Evolutionary conservation across 2,329 filamentous ascomycete genomes (phyloP).

Genomic region (Fusarium veterinarium): DNA sequence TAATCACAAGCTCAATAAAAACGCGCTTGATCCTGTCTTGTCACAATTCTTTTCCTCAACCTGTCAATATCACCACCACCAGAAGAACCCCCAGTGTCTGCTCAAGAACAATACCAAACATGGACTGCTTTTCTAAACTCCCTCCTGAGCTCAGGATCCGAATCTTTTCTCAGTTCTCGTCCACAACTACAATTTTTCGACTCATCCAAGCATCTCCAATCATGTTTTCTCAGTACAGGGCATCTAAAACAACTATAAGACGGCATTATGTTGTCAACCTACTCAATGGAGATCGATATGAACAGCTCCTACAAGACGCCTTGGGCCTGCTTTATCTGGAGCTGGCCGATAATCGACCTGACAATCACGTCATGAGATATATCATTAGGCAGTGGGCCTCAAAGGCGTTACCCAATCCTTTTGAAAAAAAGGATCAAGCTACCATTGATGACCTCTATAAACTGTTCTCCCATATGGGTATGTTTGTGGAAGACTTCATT

Average conservation of each 20-base stretch:
- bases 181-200: not conserved
- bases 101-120: not conserved
- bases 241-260: not conserved
- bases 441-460: not conserved
- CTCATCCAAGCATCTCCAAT: not conserved
- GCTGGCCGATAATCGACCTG: not conserved
- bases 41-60: not conserved
- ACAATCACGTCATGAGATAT: not conserved
- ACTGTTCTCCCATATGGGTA: not conserved
- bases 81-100: accelerated
- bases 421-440: not conserved
- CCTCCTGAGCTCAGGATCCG: not conserved
- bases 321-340: not conserved
- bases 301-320: not conserved
- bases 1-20: not conserved
- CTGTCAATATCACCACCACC: not conserved
- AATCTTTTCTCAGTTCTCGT: not conserved
- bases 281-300: not conserved
- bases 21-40: not conserved
- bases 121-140: not conserved
- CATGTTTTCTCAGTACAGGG: not conserved
- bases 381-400: not conserved
- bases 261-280: not conserved
- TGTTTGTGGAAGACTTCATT: slow-evolving; percentile 31
- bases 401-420: not conserved